Conservation (phyloP, 306 rosid species). For the Cicer arietinum region DNA sequence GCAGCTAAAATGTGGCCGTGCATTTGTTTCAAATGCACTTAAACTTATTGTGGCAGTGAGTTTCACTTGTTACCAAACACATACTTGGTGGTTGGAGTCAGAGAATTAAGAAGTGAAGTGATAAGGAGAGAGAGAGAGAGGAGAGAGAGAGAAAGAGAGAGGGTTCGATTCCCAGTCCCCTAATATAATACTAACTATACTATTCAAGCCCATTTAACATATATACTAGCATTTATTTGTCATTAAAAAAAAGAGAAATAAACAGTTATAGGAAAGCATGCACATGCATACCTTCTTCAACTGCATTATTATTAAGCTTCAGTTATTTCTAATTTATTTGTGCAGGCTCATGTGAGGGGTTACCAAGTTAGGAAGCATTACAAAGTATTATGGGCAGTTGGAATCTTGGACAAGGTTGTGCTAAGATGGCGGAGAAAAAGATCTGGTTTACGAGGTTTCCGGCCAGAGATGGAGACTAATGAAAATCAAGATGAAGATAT, state of each 20-base stretch:
- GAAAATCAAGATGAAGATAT: constrained; percentile 72
- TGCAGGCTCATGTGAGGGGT: constrained; percentile 96
- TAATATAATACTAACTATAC: neutral
- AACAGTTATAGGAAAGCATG: constrained; percentile 14
- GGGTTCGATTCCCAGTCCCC: neutral
- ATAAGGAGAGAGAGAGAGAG: no score
- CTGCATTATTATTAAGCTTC: constrained; percentile 28
- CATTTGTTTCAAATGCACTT: no score
- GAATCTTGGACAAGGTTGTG: constrained; percentile 89
- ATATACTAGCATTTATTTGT: neutral
- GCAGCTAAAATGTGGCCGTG: no score
- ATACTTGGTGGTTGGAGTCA: no score
- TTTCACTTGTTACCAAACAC: no score
- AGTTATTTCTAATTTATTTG: constrained; percentile 38
- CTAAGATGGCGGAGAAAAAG: constrained; percentile 95
- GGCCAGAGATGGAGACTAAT: constrained; percentile 56
- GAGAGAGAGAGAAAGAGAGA: no score
- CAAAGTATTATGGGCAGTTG: constrained; percentile 94
- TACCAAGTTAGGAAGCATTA: constrained; percentile 89
- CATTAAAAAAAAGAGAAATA: neutral
- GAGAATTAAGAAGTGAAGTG: no score
- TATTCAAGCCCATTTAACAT: no score
- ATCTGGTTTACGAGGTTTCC: constrained; percentile 87
- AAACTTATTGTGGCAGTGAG: no score
- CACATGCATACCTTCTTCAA: constrained; percentile 1